Conservation (phyloP, 345 rosid species). For the Ceriops zippeliana region DNA sequence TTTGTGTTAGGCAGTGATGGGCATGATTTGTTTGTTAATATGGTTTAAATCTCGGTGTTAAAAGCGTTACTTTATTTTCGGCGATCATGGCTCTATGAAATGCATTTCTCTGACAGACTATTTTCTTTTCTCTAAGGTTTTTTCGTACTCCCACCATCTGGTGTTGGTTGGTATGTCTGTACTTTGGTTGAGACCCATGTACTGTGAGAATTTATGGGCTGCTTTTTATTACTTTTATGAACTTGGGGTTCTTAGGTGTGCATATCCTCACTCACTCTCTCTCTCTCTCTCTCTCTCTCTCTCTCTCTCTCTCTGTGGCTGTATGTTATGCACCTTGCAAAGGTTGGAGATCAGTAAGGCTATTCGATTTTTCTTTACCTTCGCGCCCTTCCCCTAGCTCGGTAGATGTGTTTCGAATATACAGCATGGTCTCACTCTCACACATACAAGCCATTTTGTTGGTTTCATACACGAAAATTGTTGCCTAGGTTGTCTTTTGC, state of each 20-base stretch:
- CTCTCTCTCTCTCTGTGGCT: neutral
- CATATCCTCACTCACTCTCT: neutral
- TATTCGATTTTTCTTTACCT: neutral
- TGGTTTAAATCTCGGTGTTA: conserved; percentile 10
- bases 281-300: neutral
- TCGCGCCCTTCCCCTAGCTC: too few species aligned
- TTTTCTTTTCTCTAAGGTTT: conserved; percentile 8
- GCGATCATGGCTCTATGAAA: conserved; percentile 11
- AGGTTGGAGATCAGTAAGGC: conserved; percentile 15
- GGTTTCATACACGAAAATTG: neutral
- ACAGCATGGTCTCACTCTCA: neutral
- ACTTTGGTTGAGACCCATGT: conserved; percentile 18
- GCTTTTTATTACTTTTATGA: conserved; percentile 13
- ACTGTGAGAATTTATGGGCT: conserved; percentile 11
- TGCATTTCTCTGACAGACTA: conserved; percentile 7
- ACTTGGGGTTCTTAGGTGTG: neutral
- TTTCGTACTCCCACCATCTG: conserved; percentile 20
- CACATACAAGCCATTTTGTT: neutral
- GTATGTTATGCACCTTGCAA: neutral
- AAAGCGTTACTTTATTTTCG: conserved; percentile 10
- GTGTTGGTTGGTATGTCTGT: conserved; percentile 34
- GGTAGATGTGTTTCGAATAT: conserved; percentile 5
- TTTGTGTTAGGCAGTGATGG: conserved; percentile 10
- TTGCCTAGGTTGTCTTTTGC: neutral
- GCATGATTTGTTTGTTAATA: conserved; percentile 6